A percentile compares a stretch with the other conserved stretches of the same genome.
Evolutionary conservation across 2,329 filamentous ascomycete species (phyloP).

Genomic region (Bipolaris gigantea): DNA sequence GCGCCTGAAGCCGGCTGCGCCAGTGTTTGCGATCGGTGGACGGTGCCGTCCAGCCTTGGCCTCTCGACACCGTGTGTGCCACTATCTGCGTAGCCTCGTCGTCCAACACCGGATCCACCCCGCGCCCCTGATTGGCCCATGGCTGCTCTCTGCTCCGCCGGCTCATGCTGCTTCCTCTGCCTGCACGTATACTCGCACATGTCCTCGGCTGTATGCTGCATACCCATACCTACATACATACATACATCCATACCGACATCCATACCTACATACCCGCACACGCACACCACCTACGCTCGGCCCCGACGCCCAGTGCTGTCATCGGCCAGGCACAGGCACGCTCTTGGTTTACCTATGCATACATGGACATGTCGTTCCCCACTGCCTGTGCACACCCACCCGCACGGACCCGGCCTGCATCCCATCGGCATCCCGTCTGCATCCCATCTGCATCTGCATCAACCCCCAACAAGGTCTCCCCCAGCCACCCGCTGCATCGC

Average conservation of each 20-base stretch:
- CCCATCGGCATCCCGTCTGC: too few relatives aligned
- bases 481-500: not conserved
- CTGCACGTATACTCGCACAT: too few relatives aligned
- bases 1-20: not conserved
- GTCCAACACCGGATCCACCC: not conserved
- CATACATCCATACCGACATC: too few relatives aligned
- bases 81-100: not conserved
- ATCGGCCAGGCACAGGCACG: not conserved
- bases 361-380: not conserved
- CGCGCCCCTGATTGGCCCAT: too few relatives aligned
- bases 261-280: too few relatives aligned
- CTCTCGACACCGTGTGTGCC: not conserved
- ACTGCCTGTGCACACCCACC: conserved; percentile 14
- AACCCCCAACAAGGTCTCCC: not conserved
- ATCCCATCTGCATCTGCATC: too few relatives aligned
- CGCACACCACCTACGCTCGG: too few relatives aligned
- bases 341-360: too few relatives aligned
- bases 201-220: too few relatives aligned
- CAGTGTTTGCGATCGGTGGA: conserved; percentile 9
- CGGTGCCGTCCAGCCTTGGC: not conserved
- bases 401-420: not conserved
- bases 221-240: too few relatives aligned
- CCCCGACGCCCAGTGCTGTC: conserved; percentile 2
- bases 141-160: too few relatives aligned
- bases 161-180: too few relatives aligned